Evolutionary conservation across 768 basidiomycete genomes (phyloP).

Genomic region (Russula compacta): DNA sequence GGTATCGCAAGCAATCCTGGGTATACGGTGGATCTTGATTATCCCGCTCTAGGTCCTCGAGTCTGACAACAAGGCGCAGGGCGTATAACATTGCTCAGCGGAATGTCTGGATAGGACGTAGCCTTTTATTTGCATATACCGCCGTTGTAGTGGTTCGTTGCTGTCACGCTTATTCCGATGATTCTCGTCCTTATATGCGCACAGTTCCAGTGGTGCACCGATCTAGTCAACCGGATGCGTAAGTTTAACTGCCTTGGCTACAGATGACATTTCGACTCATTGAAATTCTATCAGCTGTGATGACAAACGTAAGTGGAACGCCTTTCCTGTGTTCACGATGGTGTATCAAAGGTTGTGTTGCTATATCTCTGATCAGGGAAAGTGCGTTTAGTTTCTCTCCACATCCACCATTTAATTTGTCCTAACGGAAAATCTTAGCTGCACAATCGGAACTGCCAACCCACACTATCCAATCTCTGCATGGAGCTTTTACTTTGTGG

Average conservation of each 20-base stretch:
- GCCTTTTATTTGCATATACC: constrained; percentile 34
- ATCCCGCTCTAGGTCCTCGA: not conserved
- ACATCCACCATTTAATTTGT: not conserved
- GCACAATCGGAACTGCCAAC: constrained; percentile 31
- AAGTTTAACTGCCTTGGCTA: constrained; percentile 21
- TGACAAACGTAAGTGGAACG: not conserved
- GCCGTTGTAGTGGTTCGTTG: constrained; percentile 36
- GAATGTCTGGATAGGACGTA: constrained; percentile 31
- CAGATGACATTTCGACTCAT: not conserved
- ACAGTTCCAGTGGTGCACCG: constrained; percentile 50
- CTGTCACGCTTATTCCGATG: constrained; percentile 18
- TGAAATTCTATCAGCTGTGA: constrained; percentile 14
- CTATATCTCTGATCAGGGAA: constrained; percentile 28
- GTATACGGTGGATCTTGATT: constrained; percentile 37
- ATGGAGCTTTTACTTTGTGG: constrained; percentile 51
- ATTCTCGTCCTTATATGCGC: not conserved
- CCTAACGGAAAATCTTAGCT: constrained; percentile 30
- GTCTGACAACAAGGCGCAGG: constrained; percentile 26
- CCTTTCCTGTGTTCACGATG: not conserved
- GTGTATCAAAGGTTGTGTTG: not conserved
- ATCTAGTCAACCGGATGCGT: constrained; percentile 43
- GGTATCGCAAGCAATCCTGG: constrained; percentile 58
- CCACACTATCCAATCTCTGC: constrained; percentile 28
- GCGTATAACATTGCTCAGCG: constrained; percentile 51
- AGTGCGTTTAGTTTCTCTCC: constrained; percentile 23